Evolutionary conservation across 1,284 basidiomycete species (phyloP).

Genomic region (Apiotrichum sp.): DNA sequence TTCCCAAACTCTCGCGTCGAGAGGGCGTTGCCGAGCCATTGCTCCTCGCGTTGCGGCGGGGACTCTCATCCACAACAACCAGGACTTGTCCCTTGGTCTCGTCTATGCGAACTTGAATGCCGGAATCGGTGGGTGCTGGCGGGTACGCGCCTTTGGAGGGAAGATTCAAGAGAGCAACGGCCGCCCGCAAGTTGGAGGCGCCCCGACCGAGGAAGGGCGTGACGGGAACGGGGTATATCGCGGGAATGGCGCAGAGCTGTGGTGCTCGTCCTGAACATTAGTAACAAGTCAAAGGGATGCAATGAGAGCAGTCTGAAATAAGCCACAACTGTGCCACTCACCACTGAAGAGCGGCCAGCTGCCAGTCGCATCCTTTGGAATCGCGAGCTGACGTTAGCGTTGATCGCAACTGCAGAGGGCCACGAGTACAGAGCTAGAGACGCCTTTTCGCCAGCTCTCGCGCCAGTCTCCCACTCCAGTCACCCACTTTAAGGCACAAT

Average conservation of each 20-base stretch:
- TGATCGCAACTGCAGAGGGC: no score
- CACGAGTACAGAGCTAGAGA: no score
- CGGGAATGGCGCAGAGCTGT: slow-evolving; percentile 26
- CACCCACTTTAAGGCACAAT: slow-evolving; percentile 35
- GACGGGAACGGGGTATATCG: slow-evolving; percentile 32
- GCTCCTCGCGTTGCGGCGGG: slow-evolving; percentile 3
- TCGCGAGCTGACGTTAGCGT: not conserved
- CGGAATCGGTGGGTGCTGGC: slow-evolving; percentile 9
- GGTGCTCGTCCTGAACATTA: slow-evolving; percentile 12
- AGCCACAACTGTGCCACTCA: slow-evolving; percentile 11
- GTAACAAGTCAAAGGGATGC: not conserved
- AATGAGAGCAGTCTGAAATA: no score
- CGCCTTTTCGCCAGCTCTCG: no score
- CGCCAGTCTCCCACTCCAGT: no score
- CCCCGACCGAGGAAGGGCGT: slow-evolving; percentile 4
- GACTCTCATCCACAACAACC: slow-evolving; percentile 24
- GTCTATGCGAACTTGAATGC: slow-evolving; percentile 17
- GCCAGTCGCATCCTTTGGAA: not conserved
- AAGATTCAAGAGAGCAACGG: slow-evolving; percentile 24
- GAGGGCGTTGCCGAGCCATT: not conserved
- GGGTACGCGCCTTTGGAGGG: slow-evolving; percentile 21
- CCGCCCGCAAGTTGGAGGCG: slow-evolving; percentile 15
- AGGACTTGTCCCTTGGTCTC: slow-evolving; percentile 28
- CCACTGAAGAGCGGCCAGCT: slow-evolving; percentile 32
- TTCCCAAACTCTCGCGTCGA: not conserved